These are phyloP conservation scores for Aspergillus steynii DNA, from an alignment of 495 filamentous ascomycete species.

Conservation along the genomic window DNA sequence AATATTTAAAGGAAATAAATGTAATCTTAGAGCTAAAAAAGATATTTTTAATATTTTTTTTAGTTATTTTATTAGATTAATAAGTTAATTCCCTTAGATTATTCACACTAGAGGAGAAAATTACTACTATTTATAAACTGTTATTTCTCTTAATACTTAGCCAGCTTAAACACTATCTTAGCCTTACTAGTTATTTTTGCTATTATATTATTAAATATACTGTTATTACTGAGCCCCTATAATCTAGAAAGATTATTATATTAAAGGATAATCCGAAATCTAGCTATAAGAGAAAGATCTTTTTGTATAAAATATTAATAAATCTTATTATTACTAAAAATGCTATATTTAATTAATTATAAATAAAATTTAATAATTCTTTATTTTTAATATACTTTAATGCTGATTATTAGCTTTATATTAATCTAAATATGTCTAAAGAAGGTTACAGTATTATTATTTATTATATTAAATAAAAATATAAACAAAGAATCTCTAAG, in stretches of 20 bases:
- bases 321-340: not conserved
- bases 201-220: constrained; percentile 8
- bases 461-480: constrained; percentile 6
- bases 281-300: not conserved
- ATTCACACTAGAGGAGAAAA: not conserved
- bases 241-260: not conserved
- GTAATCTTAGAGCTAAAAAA: not conserved
- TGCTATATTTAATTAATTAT: constrained; percentile 3
- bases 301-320: not conserved
- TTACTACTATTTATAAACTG: not conserved
- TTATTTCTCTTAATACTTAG: not conserved
- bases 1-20: not conserved
- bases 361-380: not conserved
- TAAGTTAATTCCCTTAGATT: not conserved
- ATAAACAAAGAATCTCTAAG: not conserved
- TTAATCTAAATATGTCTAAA: not conserved
- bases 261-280: not conserved
- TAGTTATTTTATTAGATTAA: not conserved
- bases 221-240: not conserved
- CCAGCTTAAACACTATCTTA: not conserved
- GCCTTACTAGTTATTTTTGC: constrained; percentile 1
- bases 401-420: not conserved
- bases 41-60: constrained; percentile 1
- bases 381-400: not conserved
- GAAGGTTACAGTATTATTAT: constrained; percentile 3